Base-by-base conservation (phyloP, 495 filamentous ascomycete species). In the Hyaloscypha finlandica region DNA sequence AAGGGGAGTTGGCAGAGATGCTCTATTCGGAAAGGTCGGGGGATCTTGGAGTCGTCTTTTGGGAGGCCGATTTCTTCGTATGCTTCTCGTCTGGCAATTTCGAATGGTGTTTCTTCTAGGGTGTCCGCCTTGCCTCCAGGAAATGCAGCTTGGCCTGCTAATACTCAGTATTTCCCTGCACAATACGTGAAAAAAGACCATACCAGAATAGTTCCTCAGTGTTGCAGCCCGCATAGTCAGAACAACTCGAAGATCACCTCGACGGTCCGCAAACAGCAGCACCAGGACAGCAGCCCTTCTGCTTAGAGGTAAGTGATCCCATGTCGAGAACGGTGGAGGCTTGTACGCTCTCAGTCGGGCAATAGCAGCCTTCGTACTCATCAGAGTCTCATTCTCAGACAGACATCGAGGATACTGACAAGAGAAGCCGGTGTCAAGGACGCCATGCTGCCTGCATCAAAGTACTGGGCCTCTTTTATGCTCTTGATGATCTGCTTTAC, bases 1-100 rank as follows among this genome's bases (percentile, higher is more conserved):
- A 87, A 84, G 39, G 93, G 93, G 4, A 97, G 81, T 76, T 92
- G 87, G 77, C 91, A 92, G 61, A 97, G 85, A 67, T 93, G 90
- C 76, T 96, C 92, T 70, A 96, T 88, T 59, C 81, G 74, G 78
- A 95, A 96, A 5, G 90, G 90, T 0, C 76, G 69, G 0, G 90
- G 90, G 14, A 95, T 79, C 63, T 83, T 80, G 52, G 78, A 71
- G 71, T 86, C 80, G 70, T 87, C 84, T 60, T 85, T 81, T 8
- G 93, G 90, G 0, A 97, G 86, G 1, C 93, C 93, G 74, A 97
- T 96, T 77, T 97, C 93, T 73, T 97, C 93, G 73, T 82, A 88
- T 14, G 93, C 93, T 83, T 97, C 93, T 74, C 93, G 86, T 22
- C 93, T 88, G 29, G 93, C 92, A 56, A 92, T 95, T 74, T 91